Conservation (phyloP, 148 eudicot species). For the Suaeda aralocaspica region DNA sequence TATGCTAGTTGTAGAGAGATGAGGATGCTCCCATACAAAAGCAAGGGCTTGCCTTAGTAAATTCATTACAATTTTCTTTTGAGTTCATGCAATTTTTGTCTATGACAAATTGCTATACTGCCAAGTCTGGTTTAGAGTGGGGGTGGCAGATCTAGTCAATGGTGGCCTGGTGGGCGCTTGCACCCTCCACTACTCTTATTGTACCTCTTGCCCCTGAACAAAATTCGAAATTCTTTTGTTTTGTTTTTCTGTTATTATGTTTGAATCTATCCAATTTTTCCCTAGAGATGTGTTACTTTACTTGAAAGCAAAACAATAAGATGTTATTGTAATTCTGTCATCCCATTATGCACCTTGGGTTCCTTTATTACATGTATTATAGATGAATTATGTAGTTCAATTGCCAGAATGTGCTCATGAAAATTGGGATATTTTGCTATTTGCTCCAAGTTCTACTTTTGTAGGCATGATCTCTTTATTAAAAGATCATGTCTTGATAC, state of each 20-base stretch:
- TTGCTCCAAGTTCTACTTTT: background rate
- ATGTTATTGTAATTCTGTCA: background rate
- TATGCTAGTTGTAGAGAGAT: slow-evolving; percentile 24
- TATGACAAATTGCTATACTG: slow-evolving; percentile 10
- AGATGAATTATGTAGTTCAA: too few species aligned
- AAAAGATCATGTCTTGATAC: background rate
- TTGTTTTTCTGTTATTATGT: slow-evolving; percentile 6
- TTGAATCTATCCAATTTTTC: slow-evolving; percentile 10
- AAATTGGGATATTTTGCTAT: background rate
- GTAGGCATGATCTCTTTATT: too few species aligned
- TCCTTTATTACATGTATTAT: background rate
- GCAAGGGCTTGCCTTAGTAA: slow-evolving; percentile 6
- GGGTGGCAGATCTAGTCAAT: background rate
- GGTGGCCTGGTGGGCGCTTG: background rate
- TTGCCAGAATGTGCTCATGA: too few species aligned
- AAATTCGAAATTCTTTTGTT: slow-evolving; percentile 2
- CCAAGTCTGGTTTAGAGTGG: background rate
- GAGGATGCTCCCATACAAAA: slow-evolving; percentile 21
- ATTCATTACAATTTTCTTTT: slow-evolving; percentile 16
- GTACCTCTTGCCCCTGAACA: background rate
- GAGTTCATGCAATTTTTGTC: slow-evolving; percentile 13
- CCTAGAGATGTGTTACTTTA: slow-evolving; percentile 4
- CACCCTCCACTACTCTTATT: background rate
- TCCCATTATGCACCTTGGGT: background rate
- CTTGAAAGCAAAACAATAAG: background rate